Evolutionary conservation across 208 protist genomes (phyloP), one percentile per base, ranked within the genome.

Genomic region (Naegleria lovaniensis): DNA sequence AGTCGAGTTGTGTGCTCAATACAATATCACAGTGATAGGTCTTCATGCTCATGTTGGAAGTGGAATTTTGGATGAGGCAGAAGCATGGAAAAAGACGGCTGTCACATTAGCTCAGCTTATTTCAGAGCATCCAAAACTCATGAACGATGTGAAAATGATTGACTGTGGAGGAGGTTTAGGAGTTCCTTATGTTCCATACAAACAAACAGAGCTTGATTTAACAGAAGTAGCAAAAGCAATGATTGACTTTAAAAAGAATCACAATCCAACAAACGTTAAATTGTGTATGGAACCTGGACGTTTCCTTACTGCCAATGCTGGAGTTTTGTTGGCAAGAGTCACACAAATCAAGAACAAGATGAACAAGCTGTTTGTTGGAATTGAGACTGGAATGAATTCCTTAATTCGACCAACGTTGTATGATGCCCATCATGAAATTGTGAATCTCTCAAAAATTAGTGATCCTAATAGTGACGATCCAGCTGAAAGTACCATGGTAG

Each of bases 341-440:
- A 89, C 86, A 40, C 86, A 89, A 76, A 41, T 76, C 25, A 89
- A 89, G 38, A 76, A 76, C 2, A 89, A 89, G 36, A n/a, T 41
- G 16, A 13, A 43, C 33, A 76, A 76, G 4, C 43, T 39, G 7
- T 88, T 29, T 39, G 13, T 89, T 76, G 86, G 86, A 33, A 15
- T 89, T 29, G 25, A 59, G 6, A 76, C 52, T 43, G 86, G 86
- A n/a, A 76, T 89, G 43, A 89, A 89, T 41, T 76, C 86, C 19
- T 43, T 89, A 5, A 76, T 89, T 13, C 59, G 86, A 76, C 86
- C 86, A 89, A 76, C 15, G 16, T 13, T 89, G 7, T 89, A 89
- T 29, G 13, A 59, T 43, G 6, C 86, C 0, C 36, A 76, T 76
- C 86, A 89, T 41, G n/a, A 59, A 29, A 76, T 89, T 76, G 7